Conservation (phyloP, 176 grass and related monocot genomes). For the Zoysia pacifica region DNA sequence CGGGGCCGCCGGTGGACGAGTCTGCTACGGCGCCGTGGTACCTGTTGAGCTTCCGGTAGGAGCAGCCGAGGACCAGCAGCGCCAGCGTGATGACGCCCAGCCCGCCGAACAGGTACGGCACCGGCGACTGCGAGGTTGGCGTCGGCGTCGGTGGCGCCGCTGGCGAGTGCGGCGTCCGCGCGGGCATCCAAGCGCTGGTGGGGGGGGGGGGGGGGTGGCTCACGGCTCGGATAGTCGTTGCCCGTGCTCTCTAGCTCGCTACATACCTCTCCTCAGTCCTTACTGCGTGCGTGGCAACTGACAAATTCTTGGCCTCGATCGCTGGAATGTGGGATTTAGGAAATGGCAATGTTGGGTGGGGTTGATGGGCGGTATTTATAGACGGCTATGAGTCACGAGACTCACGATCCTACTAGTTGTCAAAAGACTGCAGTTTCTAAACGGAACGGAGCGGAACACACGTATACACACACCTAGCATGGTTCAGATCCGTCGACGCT, state of each 20-base stretch:
- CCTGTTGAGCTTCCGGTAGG: conserved; percentile 78
- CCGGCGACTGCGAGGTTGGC: conserved; percentile 53
- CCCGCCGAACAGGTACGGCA: conserved; percentile 73
- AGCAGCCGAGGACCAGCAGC: conserved; percentile 84
- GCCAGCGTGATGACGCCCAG: conserved; percentile 66
- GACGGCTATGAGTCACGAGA: too few relatives aligned
- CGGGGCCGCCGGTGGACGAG: not conserved
- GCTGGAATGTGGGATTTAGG: too few relatives aligned
- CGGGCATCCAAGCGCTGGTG: not conserved
- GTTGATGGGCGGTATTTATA: too few relatives aligned
- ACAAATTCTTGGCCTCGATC: too few relatives aligned
- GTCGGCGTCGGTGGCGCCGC: not conserved
- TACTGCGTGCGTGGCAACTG: too few relatives aligned
- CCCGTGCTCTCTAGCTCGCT: too few relatives aligned
- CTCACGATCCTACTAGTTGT: too few relatives aligned
- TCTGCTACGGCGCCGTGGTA: conserved; percentile 23
- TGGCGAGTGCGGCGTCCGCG: not conserved
- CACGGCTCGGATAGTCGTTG: not conserved
- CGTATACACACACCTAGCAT: too few relatives aligned
- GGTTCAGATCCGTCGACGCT: not conserved
- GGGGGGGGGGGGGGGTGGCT: conserved; percentile 36
- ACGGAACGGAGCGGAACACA: too few relatives aligned
- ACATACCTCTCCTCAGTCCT: too few relatives aligned
- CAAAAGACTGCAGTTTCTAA: too few relatives aligned
- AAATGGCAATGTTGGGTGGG: too few relatives aligned